A percentile compares a stretch with the other conserved stretches of the same genome.
phyloP scores from a whole-genome alignment of 306 rosid species.

The Neltuma alba region DNA sequence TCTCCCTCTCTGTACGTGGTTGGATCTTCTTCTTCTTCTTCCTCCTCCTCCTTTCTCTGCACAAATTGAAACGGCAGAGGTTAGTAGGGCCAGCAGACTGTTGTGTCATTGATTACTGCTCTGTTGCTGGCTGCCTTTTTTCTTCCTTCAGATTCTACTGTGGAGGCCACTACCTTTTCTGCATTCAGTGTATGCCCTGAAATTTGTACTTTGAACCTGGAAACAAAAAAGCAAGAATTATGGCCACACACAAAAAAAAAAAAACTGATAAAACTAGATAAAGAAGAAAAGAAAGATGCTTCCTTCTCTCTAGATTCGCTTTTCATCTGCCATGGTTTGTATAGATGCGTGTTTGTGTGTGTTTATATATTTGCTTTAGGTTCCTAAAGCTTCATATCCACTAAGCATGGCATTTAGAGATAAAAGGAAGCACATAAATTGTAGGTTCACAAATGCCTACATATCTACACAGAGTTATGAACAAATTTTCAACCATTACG shows the following conservation, averaged over 20 bases:
- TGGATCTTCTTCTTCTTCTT: background rate
- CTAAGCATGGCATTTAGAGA: slow-evolving; percentile 16
- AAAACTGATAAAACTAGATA: background rate
- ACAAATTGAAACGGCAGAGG: background rate
- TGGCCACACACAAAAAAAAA: background rate
- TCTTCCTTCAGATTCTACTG: background rate
- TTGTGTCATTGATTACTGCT: background rate
- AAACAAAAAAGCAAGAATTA: background rate
- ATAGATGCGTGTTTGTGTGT: background rate
- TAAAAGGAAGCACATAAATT: background rate
- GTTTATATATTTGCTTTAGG: slow-evolving; percentile 6
- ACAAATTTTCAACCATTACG: background rate
- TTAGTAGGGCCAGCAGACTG: background rate
- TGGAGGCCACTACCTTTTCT: slow-evolving; percentile 10
- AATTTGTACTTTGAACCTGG: background rate
- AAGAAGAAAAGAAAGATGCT: background rate
- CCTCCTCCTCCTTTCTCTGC: background rate
- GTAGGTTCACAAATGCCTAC: background rate
- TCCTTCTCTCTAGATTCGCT: background rate
- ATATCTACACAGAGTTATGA: background rate
- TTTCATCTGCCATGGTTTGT: background rate
- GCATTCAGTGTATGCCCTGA: slow-evolving; percentile 5
- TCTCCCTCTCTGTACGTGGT: background rate
- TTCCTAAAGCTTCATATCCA: background rate
- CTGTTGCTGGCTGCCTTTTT: background rate